Evolutionary conservation across 2,329 filamentous ascomycete species (phyloP).

Genomic region (Pseudodiploospora longispora): DNA sequence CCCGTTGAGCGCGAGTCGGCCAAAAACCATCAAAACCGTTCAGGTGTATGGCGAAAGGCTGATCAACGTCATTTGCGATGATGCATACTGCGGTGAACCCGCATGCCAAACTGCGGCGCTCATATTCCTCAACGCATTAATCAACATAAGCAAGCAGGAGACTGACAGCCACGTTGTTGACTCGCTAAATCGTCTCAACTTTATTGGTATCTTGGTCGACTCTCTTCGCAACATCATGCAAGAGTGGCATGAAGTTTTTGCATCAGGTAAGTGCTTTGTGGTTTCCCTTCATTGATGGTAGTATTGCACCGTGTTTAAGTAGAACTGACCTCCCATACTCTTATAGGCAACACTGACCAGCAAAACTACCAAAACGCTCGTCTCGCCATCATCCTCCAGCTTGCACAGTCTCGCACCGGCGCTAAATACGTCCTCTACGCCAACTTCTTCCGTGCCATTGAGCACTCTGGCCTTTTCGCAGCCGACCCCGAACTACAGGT

Average conservation of each 20-base stretch:
- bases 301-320: background rate
- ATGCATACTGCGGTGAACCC: conserved; percentile 78
- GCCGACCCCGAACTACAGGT: conserved; percentile 90
- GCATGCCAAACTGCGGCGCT: conserved; percentile 79
- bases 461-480: conserved; percentile 75
- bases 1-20: conserved; percentile 37
- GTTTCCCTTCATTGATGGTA: background rate
- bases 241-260: conserved; percentile 56
- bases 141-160: conserved; percentile 64
- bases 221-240: conserved; percentile 69
- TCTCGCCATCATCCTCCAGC: conserved; percentile 72
- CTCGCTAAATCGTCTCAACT: conserved; percentile 76
- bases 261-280: conserved; percentile 38
- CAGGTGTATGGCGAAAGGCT: conserved; percentile 63
- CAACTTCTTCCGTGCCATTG: conserved; percentile 75
- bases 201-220: conserved; percentile 83
- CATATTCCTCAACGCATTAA: conserved; percentile 71
- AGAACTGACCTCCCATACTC: background rate
- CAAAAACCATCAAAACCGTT: conserved; percentile 65
- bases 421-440: conserved; percentile 82
- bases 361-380: conserved; percentile 58
- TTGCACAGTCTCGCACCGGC: conserved; percentile 77
- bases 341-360: conserved; percentile 31
- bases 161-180: conserved; percentile 70
- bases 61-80: conserved; percentile 82